Conservation (phyloP, 2,329 filamentous ascomycete genomes). For the Cryphonectria parasitica region DNA sequence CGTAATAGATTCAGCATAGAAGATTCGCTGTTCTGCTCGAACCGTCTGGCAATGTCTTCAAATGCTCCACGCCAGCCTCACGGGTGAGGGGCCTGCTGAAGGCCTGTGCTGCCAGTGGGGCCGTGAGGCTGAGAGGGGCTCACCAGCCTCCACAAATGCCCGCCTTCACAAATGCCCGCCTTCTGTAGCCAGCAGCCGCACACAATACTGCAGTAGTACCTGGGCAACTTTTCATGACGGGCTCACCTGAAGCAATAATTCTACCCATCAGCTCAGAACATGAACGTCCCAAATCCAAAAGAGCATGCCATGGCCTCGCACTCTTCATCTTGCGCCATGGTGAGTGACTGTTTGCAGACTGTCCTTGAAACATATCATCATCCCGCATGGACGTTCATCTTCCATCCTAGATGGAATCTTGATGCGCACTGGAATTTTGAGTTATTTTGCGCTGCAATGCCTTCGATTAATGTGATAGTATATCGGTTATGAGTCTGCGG, state of each 20-base stretch:
- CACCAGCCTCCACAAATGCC: constrained; percentile 5
- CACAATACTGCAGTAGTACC: not conserved
- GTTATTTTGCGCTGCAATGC: not conserved
- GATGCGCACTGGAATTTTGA: not conserved
- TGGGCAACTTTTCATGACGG: not conserved
- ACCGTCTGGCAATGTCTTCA: not conserved
- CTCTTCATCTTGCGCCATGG: not conserved
- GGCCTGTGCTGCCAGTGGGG: constrained; percentile 2
- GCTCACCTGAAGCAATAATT: not conserved
- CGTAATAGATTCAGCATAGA: not conserved
- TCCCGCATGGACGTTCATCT: not conserved
- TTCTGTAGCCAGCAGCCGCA: not conserved
- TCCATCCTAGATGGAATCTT: not conserved
- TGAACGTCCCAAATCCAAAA: not conserved
- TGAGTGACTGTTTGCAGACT: not conserved
- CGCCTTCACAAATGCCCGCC: not conserved
- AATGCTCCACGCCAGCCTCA: constrained; percentile 11
- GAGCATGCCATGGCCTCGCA: not conserved
- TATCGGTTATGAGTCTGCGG: not conserved
- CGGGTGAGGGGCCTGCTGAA: not conserved
- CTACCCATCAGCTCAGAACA: not conserved
- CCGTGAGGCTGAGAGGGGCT: constrained; percentile 22
- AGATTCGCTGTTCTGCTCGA: not conserved
- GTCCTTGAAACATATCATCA: not conserved
- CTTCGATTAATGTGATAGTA: not conserved